These are phyloP conservation scores for Farysia itapuensis DNA, from an alignment of 1,284 basidiomycete species.

Conservation along the genomic window DNA sequence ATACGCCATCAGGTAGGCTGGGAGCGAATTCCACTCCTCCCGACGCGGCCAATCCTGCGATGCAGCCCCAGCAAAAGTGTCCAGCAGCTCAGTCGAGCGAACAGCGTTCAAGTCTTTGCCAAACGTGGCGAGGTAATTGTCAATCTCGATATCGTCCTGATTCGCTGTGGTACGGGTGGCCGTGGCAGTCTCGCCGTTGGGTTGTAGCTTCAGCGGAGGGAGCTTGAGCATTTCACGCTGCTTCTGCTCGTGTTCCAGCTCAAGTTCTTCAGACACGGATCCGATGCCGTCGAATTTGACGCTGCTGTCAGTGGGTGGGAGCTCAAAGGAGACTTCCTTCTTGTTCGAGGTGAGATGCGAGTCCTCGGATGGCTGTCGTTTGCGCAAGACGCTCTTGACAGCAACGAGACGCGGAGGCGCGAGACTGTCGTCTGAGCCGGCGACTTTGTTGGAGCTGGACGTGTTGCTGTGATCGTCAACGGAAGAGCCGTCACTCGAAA, in stretches of 20 bases:
- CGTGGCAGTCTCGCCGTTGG: not conserved
- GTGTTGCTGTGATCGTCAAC: slow-evolving; percentile 31
- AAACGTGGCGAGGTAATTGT: slow-evolving; percentile 28
- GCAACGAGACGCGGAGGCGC: slow-evolving; percentile 2
- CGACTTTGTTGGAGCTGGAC: slow-evolving; percentile 25
- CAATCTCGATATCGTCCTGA: slow-evolving; percentile 33
- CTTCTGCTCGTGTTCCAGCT: slow-evolving; percentile 30
- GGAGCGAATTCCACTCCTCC: slow-evolving; percentile 25
- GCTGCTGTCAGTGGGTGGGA: slow-evolving; percentile 4
- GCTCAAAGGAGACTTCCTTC: slow-evolving; percentile 34
- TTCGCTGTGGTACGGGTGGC: not conserved
- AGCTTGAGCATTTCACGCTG: slow-evolving; percentile 18
- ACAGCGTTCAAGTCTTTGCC: slow-evolving; percentile 27
- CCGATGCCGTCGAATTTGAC: slow-evolving; percentile 4
- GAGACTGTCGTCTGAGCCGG: slow-evolving; percentile 18
- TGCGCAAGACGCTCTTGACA: slow-evolving; percentile 27
- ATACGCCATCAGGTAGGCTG: slow-evolving; percentile 22
- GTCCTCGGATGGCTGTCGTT: slow-evolving; percentile 7
- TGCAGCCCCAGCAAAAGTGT: slow-evolving; percentile 7
- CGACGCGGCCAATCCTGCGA: slow-evolving; percentile 17
- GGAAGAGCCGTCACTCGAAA: slow-evolving; percentile 29
- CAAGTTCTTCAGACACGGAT: slow-evolving; percentile 5
- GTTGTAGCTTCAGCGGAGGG: slow-evolving; percentile 27
- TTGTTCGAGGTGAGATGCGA: slow-evolving; percentile 4
- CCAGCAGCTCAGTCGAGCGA: slow-evolving; percentile 26